Evolutionary conservation across 164 flowering plant genomes (phyloP).

Genomic region (Buxus sempervirens): DNA sequence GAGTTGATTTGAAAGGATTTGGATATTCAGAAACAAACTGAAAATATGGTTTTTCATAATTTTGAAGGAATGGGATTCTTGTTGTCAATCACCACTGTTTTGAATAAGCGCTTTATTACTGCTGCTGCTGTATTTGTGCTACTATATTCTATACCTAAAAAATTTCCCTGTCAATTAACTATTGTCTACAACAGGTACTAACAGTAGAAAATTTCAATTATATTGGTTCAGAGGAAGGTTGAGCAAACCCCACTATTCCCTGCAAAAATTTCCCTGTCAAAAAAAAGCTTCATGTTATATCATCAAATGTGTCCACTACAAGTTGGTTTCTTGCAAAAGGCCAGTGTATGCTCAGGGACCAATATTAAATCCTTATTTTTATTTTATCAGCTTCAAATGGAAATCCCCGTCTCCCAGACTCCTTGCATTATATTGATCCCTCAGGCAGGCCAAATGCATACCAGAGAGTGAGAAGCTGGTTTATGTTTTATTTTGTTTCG

Average conservation of each 20-base stretch:
- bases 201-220: not conserved
- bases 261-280: too few relatives aligned
- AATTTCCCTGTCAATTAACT: not conserved
- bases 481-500: not conserved
- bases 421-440: constrained; percentile 76
- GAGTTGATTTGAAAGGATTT: too few relatives aligned
- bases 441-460: constrained; percentile 74
- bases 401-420: constrained; percentile 79
- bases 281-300: not conserved
- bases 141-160: too few relatives aligned
- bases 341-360: constrained; percentile 8
- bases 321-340: constrained; percentile 3
- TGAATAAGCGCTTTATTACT: too few relatives aligned
- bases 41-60: too few relatives aligned
- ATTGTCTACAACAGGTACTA: not conserved
- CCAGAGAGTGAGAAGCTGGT: constrained; percentile 48
- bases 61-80: too few relatives aligned
- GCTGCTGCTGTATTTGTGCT: too few relatives aligned
- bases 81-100: too few relatives aligned
- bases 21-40: too few relatives aligned
- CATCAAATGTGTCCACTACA: not conserved
- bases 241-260: too few relatives aligned
- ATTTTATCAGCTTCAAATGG: constrained; percentile 72
- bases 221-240: not conserved
- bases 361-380: constrained; percentile 10